These are phyloP conservation scores for Agastache rugosa DNA, from an alignment of 257 asterid genomes.

Conservation along the genomic window DNA sequence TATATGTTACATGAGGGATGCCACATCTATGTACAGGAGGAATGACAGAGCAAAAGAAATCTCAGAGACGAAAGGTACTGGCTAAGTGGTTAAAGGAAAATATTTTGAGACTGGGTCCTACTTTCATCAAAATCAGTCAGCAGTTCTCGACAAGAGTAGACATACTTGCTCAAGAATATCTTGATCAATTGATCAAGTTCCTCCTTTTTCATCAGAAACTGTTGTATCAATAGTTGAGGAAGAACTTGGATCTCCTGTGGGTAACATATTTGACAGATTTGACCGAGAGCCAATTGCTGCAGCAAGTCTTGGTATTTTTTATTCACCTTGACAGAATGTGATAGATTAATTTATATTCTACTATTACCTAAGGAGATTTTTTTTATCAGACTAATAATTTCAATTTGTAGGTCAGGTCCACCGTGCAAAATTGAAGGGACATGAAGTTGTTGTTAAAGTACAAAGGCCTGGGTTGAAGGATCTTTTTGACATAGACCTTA, in stretches of 20 bases:
- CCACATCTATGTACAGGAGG: slow-evolving; percentile 50
- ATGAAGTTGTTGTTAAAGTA: too few species aligned
- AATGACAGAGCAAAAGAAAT: slow-evolving; percentile 45
- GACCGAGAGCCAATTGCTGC: slow-evolving; percentile 98
- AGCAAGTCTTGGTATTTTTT: slow-evolving; percentile 97
- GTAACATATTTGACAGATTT: too few species aligned
- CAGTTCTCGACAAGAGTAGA: slow-evolving; percentile 98
- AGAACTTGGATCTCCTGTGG: too few species aligned
- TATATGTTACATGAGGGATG: neutral
- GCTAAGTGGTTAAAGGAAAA: slow-evolving; percentile 96
- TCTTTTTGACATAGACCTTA: too few species aligned
- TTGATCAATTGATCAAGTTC: slow-evolving; percentile 95
- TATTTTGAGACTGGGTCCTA: slow-evolving; percentile 92
- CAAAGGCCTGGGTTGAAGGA: too few species aligned
- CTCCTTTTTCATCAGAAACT: slow-evolving; percentile 87
- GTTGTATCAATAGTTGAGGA: too few species aligned
- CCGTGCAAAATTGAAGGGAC: slow-evolving; percentile 80
- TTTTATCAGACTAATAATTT: slow-evolving; percentile 24
- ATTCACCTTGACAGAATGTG: slow-evolving; percentile 45
- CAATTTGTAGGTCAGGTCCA: slow-evolving; percentile 83
- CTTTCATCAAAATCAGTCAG: slow-evolving; percentile 96
- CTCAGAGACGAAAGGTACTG: slow-evolving; percentile 75
- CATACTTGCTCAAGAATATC: slow-evolving; percentile 97
- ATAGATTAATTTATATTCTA: neutral
- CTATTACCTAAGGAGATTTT: neutral